Conservation (phyloP, 257 asterid species). For the Jaltomata sinuosa region DNA sequence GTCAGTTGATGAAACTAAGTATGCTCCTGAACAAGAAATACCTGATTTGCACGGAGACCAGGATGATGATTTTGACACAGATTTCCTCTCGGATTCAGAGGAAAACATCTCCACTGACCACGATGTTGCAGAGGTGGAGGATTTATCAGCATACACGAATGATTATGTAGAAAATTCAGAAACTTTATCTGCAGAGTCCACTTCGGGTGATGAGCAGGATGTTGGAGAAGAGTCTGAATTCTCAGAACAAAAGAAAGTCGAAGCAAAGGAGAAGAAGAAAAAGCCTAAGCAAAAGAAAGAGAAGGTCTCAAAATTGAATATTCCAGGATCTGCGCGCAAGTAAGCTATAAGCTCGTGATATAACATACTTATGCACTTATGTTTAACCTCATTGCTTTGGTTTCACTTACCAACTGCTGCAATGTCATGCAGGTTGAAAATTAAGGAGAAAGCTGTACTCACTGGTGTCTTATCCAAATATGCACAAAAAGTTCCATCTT, state of each 20-base stretch:
- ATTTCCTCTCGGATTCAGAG: constrained; percentile 12
- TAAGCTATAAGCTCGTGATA: constrained; percentile 6
- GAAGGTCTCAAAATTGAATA: constrained; percentile 26
- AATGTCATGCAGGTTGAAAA: constrained; percentile 51
- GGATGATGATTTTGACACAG: constrained; percentile 4
- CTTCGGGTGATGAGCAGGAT: constrained; percentile 8
- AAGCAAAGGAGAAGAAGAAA: constrained; percentile 29
- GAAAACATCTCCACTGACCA: constrained; percentile 8
- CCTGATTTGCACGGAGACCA: constrained; percentile 2
- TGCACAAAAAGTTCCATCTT: constrained; percentile 22
- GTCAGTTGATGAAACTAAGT: constrained; percentile 4
- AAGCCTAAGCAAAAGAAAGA: constrained; percentile 37
- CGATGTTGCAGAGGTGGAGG: constrained; percentile 20
- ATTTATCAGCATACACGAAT: constrained; percentile 3
- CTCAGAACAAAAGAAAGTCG: constrained; percentile 19
- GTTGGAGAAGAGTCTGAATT: constrained; percentile 18
- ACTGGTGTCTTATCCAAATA: constrained; percentile 70
- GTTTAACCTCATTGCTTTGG: not conserved
- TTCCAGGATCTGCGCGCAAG: constrained; percentile 86
- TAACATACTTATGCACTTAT: not conserved
- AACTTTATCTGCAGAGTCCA: constrained; percentile 5
- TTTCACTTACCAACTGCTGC: not conserved
- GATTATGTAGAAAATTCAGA: constrained; percentile 15
- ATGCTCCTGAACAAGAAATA: not conserved
- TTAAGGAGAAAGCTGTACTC: constrained; percentile 59